These are phyloP conservation scores for Cryptococcus hybrid DNA, from an alignment of 1,284 basidiomycete genomes.

Conservation along the genomic window DNA sequence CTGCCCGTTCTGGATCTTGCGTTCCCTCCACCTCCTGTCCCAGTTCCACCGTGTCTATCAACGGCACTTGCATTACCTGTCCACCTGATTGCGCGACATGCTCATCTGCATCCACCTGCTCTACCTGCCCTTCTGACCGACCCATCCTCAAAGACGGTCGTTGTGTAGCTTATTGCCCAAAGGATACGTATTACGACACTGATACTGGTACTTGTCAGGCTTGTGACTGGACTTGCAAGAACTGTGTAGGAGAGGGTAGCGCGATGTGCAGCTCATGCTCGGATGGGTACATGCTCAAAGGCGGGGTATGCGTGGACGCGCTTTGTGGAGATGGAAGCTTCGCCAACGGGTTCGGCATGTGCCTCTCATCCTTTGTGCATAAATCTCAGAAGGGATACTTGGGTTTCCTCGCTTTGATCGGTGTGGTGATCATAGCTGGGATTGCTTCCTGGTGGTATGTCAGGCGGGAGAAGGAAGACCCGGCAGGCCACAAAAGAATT, in stretches of 20 bases:
- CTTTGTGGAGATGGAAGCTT: slow-evolving; percentile 29
- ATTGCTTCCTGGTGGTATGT: slow-evolving; percentile 27
- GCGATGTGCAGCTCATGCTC: slow-evolving; percentile 46
- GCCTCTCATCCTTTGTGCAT: slow-evolving; percentile 36
- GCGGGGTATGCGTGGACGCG: slow-evolving; percentile 37
- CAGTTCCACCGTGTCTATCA: slow-evolving; percentile 25
- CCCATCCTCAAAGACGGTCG: slow-evolving; percentile 43
- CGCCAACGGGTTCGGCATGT: slow-evolving; percentile 43
- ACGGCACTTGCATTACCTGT: slow-evolving; percentile 45
- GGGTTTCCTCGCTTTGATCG: slow-evolving; percentile 22
- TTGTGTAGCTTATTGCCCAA: slow-evolving; percentile 46
- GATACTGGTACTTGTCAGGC: slow-evolving; percentile 28
- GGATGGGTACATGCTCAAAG: slow-evolving; percentile 26
- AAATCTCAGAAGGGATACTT: slow-evolving; percentile 19
- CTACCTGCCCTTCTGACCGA: slow-evolving; percentile 39
- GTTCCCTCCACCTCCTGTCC: slow-evolving; percentile 38
- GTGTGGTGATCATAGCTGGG: slow-evolving; percentile 18
- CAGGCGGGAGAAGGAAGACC: slow-evolving; percentile 28
- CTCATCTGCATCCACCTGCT: slow-evolving; percentile 31
- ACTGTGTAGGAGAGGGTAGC: slow-evolving; percentile 33
- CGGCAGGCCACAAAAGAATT: slow-evolving; percentile 37
- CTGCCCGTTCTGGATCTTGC: slow-evolving; percentile 45
- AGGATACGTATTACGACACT: slow-evolving; percentile 38
- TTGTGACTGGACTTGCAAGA: slow-evolving; percentile 42
- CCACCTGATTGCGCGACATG: slow-evolving; percentile 50